phyloP scores from a whole-genome alignment of 176 grass and related monocot genomes.

The Oryza glumipatula region DNA sequence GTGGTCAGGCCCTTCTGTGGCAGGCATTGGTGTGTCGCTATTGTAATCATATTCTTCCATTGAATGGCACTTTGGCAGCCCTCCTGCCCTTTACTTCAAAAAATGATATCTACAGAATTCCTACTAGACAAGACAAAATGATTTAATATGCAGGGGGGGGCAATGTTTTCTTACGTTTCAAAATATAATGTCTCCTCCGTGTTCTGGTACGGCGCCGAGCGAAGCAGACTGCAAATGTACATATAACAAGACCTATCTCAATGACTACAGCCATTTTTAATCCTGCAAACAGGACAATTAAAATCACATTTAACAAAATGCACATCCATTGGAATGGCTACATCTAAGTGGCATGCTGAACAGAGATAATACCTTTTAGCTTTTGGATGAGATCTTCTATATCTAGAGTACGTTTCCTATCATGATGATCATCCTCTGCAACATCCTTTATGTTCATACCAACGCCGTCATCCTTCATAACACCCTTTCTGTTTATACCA shows the following conservation, averaged over 20 bases:
- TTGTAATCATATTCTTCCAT: too few species aligned
- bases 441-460: conserved; percentile 11
- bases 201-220: conserved; percentile 47
- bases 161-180: conserved; percentile 57
- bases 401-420: conserved; percentile 45
- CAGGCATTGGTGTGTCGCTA: too few species aligned
- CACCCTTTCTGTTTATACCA: background rate
- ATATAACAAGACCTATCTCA: conserved; percentile 58
- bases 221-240: conserved; percentile 54
- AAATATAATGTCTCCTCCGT: conserved; percentile 56
- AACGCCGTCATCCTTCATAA: conserved; percentile 12
- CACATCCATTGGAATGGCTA: background rate
- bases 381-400: conserved; percentile 70
- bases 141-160: background rate
- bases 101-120: background rate
- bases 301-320: conserved; percentile 12
- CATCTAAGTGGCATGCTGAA: conserved; percentile 19
- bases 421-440: conserved; percentile 12
- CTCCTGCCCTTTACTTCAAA: too few species aligned
- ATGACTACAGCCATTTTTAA: conserved; percentile 53
- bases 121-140: background rate
- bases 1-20: too few species aligned
- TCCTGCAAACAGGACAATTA: conserved; percentile 53
- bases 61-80: too few species aligned
- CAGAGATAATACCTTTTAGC: conserved; percentile 52